Evolutionary conservation across 148 eudicot genomes (phyloP).

Genomic region (Camellia granthamiana): DNA sequence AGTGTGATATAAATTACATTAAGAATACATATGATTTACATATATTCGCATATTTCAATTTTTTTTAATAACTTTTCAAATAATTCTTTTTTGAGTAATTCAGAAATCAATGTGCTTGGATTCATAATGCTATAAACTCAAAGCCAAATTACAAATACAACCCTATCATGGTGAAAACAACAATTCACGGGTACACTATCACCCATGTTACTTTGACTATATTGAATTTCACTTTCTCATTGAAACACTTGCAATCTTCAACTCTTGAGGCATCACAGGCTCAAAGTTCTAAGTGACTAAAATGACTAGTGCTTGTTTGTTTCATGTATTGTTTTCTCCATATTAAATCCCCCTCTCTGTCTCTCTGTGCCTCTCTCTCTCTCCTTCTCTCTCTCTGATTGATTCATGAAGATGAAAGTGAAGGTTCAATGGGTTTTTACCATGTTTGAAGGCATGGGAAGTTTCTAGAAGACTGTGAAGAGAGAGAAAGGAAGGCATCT

Average conservation of each 20-base stretch:
- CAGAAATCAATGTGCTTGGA: neutral
- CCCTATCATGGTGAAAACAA: neutral
- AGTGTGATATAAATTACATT: no score
- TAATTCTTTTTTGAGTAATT: neutral
- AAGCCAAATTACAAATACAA: neutral
- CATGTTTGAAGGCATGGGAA: conserved; percentile 16
- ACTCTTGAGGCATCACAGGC: conserved; percentile 6
- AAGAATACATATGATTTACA: no score
- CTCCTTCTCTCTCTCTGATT: neutral
- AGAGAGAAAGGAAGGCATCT: conserved; percentile 18
- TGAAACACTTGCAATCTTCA: conserved; percentile 9
- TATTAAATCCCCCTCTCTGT: conserved; percentile 13
- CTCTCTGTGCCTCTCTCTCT: conserved; percentile 10
- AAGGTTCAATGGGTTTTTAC: conserved; percentile 25
- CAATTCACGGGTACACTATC: neutral
- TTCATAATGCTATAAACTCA: neutral
- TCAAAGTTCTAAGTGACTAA: conserved; percentile 16
- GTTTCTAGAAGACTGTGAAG: conserved; percentile 18
- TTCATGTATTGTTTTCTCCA: conserved; percentile 27
- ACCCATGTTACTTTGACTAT: neutral
- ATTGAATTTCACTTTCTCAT: neutral
- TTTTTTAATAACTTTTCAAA: neutral
- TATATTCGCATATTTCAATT: no score
- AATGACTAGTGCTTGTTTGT: conserved; percentile 10
- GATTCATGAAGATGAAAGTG: neutral